phyloP scores from a whole-genome alignment of 352 stramenopile species.

The Pythium rishiriense region DNA sequence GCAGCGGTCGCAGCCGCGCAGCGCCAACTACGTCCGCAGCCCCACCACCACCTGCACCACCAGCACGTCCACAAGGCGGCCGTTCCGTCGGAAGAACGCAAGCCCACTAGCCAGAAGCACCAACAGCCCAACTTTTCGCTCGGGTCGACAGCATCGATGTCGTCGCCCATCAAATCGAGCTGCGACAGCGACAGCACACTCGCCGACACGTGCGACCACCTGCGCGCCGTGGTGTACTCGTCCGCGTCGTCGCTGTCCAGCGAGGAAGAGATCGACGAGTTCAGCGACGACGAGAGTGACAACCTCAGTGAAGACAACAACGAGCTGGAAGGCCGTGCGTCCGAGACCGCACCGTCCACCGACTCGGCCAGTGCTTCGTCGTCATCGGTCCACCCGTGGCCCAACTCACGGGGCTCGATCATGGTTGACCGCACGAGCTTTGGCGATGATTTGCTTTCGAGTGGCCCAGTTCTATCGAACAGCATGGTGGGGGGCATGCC shows the following conservation, averaged over 20 bases:
- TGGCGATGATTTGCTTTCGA: not conserved
- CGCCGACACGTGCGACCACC: slow-evolving; percentile 18
- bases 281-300: slow-evolving; percentile 14
- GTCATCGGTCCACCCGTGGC: slow-evolving; percentile 21
- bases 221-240: slow-evolving; percentile 5
- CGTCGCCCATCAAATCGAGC: slow-evolving; percentile 13
- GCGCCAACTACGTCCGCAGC: not conserved
- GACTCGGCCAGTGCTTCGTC: not conserved
- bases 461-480: not conserved
- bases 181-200: slow-evolving; percentile 25
- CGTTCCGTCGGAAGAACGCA: slow-evolving; percentile 17
- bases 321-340: slow-evolving; percentile 12
- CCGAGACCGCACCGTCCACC: slow-evolving; percentile 9
- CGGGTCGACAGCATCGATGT: slow-evolving; percentile 14
- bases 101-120: not conserved
- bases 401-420: slow-evolving; percentile 4
- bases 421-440: slow-evolving; percentile 15
- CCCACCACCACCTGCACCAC: not conserved
- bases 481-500: slow-evolving; percentile 9
- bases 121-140: not conserved
- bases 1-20: slow-evolving; percentile 1
- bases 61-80: not conserved
- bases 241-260: slow-evolving; percentile 14
- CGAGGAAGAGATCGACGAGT: slow-evolving; percentile 17
- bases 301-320: not conserved